Conservation (phyloP, 2,329 filamentous ascomycete species). For the Alternaria dauci region DNA sequence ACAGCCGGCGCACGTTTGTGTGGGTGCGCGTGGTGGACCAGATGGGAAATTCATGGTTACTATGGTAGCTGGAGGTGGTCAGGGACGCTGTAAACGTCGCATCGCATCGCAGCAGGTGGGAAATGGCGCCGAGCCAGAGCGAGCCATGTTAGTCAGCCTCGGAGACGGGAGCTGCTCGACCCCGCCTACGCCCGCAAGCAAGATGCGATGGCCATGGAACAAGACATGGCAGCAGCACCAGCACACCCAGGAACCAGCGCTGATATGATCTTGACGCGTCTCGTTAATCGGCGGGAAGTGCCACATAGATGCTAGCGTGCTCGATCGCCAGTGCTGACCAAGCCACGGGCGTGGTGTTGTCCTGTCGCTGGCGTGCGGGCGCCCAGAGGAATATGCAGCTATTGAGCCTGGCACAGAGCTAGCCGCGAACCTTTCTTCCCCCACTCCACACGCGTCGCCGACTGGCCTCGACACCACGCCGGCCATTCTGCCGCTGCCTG, state of each 20-base stretch:
- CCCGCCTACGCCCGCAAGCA: neutral
- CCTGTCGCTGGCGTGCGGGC: neutral
- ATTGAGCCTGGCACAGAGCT: slow-evolving; percentile 18
- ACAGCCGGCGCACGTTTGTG: slow-evolving; percentile 8
- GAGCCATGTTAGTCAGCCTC: neutral
- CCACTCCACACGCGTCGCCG: slow-evolving; percentile 12
- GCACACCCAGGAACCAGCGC: neutral
- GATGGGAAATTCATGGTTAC: slow-evolving; percentile 3
- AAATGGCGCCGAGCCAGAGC: too few species aligned
- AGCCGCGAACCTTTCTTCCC: slow-evolving; percentile 12
- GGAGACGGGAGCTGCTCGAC: neutral
- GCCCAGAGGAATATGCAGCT: slow-evolving; percentile 12
- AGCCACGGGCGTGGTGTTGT: slow-evolving; percentile 11
- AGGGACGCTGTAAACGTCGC: slow-evolving; percentile 3
- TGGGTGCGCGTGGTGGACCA: neutral
- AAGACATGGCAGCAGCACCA: too few species aligned
- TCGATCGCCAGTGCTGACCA: slow-evolving; percentile 10
- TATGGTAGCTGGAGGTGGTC: neutral
- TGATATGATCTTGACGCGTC: slow-evolving; percentile 2
- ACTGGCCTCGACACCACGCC: slow-evolving; percentile 3
- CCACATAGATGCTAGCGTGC: slow-evolving; percentile 14
- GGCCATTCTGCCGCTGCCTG: slow-evolving; percentile 1
- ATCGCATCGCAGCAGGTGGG: neutral
- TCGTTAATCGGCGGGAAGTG: slow-evolving; percentile 15
- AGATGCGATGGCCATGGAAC: neutral